Conservation (phyloP, 2,329 filamentous ascomycete genomes). For the Lasiodiplodia sp. region DNA sequence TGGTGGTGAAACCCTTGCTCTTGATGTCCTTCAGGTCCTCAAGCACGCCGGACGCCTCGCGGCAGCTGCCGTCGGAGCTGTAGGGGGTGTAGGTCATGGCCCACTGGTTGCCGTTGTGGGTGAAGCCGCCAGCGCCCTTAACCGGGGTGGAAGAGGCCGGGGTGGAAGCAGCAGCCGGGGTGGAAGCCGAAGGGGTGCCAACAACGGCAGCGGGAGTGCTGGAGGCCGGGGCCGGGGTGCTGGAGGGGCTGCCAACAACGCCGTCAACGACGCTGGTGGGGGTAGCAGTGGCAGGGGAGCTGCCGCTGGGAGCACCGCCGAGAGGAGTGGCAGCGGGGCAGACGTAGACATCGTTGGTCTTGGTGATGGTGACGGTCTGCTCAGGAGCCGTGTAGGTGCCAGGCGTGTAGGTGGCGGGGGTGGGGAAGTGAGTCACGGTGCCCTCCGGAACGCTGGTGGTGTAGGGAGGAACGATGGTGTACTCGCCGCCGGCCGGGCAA, state of each 20-base stretch:
- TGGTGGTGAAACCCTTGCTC: conserved; percentile 64
- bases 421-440: conserved; percentile 63
- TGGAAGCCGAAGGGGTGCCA: conserved; percentile 20
- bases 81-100: conserved; percentile 60
- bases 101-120: conserved; percentile 55
- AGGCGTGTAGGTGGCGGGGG: conserved; percentile 68
- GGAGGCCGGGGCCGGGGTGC: conserved; percentile 6
- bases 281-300: conserved; percentile 20
- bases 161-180: conserved; percentile 31
- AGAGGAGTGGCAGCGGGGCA: conserved; percentile 65
- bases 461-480: conserved; percentile 75
- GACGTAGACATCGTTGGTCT: conserved; percentile 72
- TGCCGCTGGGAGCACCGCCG: conserved; percentile 15
- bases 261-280: conserved; percentile 31
- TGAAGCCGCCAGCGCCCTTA: conserved; percentile 37
- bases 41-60: conserved; percentile 48
- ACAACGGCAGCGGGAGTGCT: conserved; percentile 6
- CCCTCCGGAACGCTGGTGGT: conserved; percentile 62
- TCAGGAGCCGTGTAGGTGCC: conserved; percentile 77
- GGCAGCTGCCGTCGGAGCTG: conserved; percentile 52
- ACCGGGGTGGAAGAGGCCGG: conserved; percentile 32
- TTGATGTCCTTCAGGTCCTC: conserved; percentile 53
- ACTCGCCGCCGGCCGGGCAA: conserved; percentile 76
- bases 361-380: conserved; percentile 71
- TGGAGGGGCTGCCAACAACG: conserved; percentile 22